A percentile compares a stretch with the other conserved stretches of the same genome.
phyloP scores from a whole-genome alignment of 257 asterid genomes.

The Paraleonurus japonicus region DNA sequence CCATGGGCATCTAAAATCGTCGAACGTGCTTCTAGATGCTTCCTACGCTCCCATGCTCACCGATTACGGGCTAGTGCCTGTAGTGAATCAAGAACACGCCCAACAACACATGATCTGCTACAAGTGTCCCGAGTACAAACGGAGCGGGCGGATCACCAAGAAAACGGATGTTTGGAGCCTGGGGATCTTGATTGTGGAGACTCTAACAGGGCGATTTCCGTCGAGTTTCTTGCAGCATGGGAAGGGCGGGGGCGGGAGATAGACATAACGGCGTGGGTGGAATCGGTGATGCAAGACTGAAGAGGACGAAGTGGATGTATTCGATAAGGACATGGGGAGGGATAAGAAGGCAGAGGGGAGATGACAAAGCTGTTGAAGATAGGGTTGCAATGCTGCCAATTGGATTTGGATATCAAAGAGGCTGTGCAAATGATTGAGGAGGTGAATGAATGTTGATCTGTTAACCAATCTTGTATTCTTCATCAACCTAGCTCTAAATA shows the following conservation, averaged over 20 bases:
- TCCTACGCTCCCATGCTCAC: conserved; percentile 53
- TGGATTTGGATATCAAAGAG: conserved; percentile 65
- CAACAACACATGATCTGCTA: conserved; percentile 75
- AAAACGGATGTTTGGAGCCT: conserved; percentile 87
- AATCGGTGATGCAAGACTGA: conserved; percentile 36
- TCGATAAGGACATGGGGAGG: conserved; percentile 61
- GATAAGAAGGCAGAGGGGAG: conserved; percentile 40
- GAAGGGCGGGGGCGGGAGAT: conserved; percentile 35
- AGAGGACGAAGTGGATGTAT: conserved; percentile 39
- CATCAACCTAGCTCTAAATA: background rate
- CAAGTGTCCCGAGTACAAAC: conserved; percentile 73
- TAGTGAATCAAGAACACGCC: conserved; percentile 75
- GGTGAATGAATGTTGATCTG: conserved; percentile 27
- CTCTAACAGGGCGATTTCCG: conserved; percentile 67
- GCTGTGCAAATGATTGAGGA: conserved; percentile 63
- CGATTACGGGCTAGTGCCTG: conserved; percentile 81
- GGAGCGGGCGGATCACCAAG: conserved; percentile 55
- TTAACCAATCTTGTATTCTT: no score
- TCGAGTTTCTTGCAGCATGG: conserved; percentile 66
- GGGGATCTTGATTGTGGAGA: conserved; percentile 74
- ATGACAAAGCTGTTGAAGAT: conserved; percentile 65
- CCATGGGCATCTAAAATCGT: conserved; percentile 88
- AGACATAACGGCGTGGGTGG: conserved; percentile 58
- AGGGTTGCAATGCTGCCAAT: conserved; percentile 59
- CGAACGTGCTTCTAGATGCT: conserved; percentile 72